Base-by-base conservation (phyloP, 2,329 filamentous ascomycete genomes). In the Aspergillus pseudonomiae region DNA sequence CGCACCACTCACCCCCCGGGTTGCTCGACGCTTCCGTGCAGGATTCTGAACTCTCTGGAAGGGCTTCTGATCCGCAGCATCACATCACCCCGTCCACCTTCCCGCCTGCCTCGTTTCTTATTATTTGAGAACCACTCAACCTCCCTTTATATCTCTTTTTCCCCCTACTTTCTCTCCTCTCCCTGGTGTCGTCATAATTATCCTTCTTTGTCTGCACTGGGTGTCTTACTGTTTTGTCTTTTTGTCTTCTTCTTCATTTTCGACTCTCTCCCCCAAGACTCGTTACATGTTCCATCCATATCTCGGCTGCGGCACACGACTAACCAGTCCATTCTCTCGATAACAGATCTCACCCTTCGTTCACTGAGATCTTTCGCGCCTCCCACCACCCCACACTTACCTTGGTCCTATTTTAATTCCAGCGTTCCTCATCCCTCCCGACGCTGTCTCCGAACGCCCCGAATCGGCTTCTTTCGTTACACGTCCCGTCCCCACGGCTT, bases 331-430 rank as follows among this genome's bases (percentile, higher is more conserved):
- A 62, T 62, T 62, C 46, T 52, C 57, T 62, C 32, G 46, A 48
- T 57, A 56, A 41, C 57, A 64, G 62, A 63, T 63, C 64, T 63
- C 63, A 57, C 39, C 62, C 57, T 60, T 66, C 60, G 55, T 54
- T 66, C 50, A 62, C 45, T 58, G 61, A 65, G 43, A 45, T 54
- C 63, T 46, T 19, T 21, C 41, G 24, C 52, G 50, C 48, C 39
- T 57, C 53, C 59, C 59, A n/a, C 50, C 56, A 36, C 41, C 43
- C 48, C 45, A 45, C 39, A 43, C 30, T 36, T 46, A 34, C 39
- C 43, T 11, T 45, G 21, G 24, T 57, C 55, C 26, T 57, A 43
- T 57, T 57, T 57, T 43, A 46, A 46, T 57, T 57, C 39, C 59
- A 56, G 54, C 41, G 26, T 39, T 43, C 32, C 52, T 43, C 59